Evolutionary conservation across 495 filamentous ascomycete species (phyloP).

Genomic region (Penicillium psychrofluorescens): DNA sequence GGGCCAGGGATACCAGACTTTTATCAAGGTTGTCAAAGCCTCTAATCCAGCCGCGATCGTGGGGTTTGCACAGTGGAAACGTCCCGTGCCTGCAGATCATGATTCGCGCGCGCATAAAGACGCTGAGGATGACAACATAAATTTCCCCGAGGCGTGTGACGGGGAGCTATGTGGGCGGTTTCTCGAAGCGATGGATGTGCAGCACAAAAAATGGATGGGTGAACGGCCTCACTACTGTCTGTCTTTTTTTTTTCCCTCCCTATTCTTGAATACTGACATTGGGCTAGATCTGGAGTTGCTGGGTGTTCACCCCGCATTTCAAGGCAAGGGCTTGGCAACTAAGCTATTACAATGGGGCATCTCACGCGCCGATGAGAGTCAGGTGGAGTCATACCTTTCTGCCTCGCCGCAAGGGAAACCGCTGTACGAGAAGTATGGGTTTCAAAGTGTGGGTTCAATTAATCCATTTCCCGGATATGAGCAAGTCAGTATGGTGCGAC

Average conservation of each 20-base stretch:
- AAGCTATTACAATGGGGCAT: conserved; percentile 36
- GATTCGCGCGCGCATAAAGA: conserved; percentile 5
- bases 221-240: conserved; percentile 20
- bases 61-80: conserved; percentile 21
- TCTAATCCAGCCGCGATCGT: conserved; percentile 4
- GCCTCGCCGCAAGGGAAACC: conserved; percentile 23
- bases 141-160: conserved; percentile 13
- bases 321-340: conserved; percentile 33
- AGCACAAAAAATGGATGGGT: conserved; percentile 15
- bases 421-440: conserved; percentile 28
- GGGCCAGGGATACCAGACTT: neutral
- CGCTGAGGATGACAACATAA: neutral
- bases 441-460: conserved; percentile 11
- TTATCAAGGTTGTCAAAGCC: conserved; percentile 11
- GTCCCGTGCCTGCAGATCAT: conserved; percentile 4
- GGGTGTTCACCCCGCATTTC: conserved; percentile 25
- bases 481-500: conserved; percentile 15
- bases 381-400: conserved; percentile 29
- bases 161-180: conserved; percentile 15
- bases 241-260: conserved; percentile 1
- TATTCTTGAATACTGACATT: neutral
- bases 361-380: conserved; percentile 26
- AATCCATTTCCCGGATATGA: conserved; percentile 13
- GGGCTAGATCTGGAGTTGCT: conserved; percentile 26
- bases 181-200: conserved; percentile 13